These are phyloP conservation scores for Botrytis tulipae DNA, from an alignment of 2,329 filamentous ascomycete genomes.

Conservation along the genomic window DNA sequence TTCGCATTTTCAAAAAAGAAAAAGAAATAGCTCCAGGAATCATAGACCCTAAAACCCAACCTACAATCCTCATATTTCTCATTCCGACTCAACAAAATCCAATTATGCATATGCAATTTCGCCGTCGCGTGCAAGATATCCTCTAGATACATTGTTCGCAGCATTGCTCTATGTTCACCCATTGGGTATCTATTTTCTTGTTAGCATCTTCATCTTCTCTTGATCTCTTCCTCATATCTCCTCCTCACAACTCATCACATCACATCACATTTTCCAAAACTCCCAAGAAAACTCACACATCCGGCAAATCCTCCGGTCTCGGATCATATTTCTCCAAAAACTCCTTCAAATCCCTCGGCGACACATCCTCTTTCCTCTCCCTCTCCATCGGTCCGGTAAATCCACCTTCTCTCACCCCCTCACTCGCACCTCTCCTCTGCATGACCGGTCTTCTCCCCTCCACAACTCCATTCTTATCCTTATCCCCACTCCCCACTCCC, in stretches of 20 bases:
- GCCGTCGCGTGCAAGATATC: slow-evolving; percentile 25
- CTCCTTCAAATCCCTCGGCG: slow-evolving; percentile 7
- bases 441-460: neutral
- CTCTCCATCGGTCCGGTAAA: neutral
- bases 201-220: neutral
- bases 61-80: slow-evolving; percentile 25
- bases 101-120: slow-evolving; percentile 26
- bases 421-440: slow-evolving; percentile 5
- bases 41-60: neutral
- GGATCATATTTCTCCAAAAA: slow-evolving; percentile 28
- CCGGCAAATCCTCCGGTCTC: neutral
- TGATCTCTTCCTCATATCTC: too few relatives aligned
- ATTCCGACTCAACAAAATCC: slow-evolving; percentile 26
- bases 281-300: slow-evolving; percentile 1
- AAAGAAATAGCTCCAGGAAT: too few relatives aligned
- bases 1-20: neutral
- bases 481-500: too few relatives aligned
- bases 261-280: too few relatives aligned
- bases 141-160: slow-evolving; percentile 25
- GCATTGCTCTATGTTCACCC: slow-evolving; percentile 22
- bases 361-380: too few relatives aligned
- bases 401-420: neutral
- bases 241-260: too few relatives aligned
- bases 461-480: neutral
- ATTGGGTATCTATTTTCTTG: slow-evolving; percentile 4